Percentiles rank a stretch among this genome's conserved stretches.
phyloP scores from a whole-genome alignment of 1,284 basidiomycete species.

The Ustilago trichophora region DNA sequence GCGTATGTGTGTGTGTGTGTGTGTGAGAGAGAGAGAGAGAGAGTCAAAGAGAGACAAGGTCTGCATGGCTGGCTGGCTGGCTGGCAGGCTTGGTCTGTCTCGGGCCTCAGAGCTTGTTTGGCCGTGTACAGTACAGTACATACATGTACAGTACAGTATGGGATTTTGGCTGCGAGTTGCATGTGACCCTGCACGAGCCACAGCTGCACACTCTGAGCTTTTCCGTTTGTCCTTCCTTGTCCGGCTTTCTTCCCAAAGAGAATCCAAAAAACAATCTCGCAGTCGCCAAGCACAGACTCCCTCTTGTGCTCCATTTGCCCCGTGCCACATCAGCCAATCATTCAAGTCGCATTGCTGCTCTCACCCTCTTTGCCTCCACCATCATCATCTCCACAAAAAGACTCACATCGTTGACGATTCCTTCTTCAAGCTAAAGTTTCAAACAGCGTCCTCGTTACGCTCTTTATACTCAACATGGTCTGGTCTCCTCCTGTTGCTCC shows the following conservation, averaged over 20 bases:
- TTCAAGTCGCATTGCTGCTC: conserved; percentile 6
- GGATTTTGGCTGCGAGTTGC: neutral
- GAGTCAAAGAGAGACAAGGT: no score
- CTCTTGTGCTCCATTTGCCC: neutral
- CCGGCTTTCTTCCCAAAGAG: conserved; percentile 3
- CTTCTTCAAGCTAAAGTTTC: no score
- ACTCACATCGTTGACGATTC: no score
- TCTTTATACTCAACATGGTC: conserved; percentile 18
- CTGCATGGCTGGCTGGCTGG: no score
- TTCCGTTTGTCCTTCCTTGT: neutral
- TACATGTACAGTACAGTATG: no score
- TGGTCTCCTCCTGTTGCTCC: conserved; percentile 47
- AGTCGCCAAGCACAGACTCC: neutral
- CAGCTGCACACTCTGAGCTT: neutral
- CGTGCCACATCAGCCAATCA: conserved; percentile 14
- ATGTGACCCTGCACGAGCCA: conserved; percentile 39
- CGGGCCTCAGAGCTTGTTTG: no score
- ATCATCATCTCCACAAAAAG: neutral
- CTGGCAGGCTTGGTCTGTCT: no score
- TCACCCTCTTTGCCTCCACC: neutral
- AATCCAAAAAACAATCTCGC: neutral
- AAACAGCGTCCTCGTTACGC: neutral
- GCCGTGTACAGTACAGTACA: no score
- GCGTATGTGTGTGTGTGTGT: no score
- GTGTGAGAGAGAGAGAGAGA: no score